Evolutionary conservation across 2,329 filamentous ascomycete species (phyloP), one percentile per base, ranked within the genome.

Genomic region (Nothophaeocryptopus gaeumannii): DNA sequence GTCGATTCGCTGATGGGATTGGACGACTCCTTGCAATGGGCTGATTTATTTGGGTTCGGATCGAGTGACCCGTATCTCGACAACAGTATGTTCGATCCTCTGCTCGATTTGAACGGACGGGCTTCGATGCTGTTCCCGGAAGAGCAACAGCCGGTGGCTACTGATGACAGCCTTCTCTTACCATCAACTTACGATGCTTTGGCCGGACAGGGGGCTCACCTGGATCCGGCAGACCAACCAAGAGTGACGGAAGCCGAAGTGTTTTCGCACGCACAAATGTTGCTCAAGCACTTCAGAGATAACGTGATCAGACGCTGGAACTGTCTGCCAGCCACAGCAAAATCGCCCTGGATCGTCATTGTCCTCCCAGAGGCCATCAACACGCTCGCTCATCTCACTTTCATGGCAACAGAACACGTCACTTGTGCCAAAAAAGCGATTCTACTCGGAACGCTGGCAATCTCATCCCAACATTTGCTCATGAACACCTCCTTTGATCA

Each of bases 21-120:
- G 16, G 42, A 51, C 32, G 42, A 51, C 32, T 36, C 30, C 12
- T 15, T 51, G 31, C 48, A 51, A 8, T 51, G 48, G 48, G 48
- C 48, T 12, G 48, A 51, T 37, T 9, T 51, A 10, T 45, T 51
- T 35, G 48, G 42, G 5, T 51, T 51, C 12, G 48, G 42, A 16
- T 36, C 48, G 13, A 40, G 37, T 38, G 38, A 37, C n/a, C 29
- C 45, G 11, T 41, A 41, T 20, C 37, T 36, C 36, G 41, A 45
- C 38, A 26, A 50, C 39, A 39, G 35, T 36, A 3, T 47, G 10
- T 47, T 47, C 16, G 45, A 47, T 35, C 45, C 45, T 11, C 15
- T 42, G 29, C 45, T 47, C 30, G 45, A 47, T 39, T 36, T 47
- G 13, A 47, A 41, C 37, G 30, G 20, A 12, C n/a, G 32, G 5